A percentile compares a stretch with the other conserved stretches of the same genome.
Conservation (phyloP, 169 alveolate genomes). For the Eimeria acervulina region DNA sequence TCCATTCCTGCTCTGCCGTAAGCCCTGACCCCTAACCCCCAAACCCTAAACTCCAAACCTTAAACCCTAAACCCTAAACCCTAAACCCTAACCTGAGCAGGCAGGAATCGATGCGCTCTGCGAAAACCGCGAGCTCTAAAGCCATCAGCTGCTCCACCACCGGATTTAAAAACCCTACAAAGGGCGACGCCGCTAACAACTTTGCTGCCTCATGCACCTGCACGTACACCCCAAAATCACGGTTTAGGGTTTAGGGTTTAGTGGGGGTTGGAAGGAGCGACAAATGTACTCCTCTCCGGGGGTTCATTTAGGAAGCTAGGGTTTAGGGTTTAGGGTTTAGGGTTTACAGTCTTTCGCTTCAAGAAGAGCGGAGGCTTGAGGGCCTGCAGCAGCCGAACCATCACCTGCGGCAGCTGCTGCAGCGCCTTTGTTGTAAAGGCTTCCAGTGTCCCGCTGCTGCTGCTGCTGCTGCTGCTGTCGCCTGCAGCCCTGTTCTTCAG, state of each 20-base stretch:
- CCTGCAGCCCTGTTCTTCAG: slow-evolving; percentile 65
- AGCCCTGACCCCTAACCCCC: neutral
- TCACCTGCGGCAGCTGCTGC: slow-evolving; percentile 78
- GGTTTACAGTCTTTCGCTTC: slow-evolving; percentile 74
- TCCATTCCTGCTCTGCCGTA: too few relatives aligned
- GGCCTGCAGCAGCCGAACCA: slow-evolving; percentile 70
- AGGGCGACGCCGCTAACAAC: slow-evolving; percentile 68
- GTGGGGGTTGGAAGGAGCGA: neutral
- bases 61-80: slow-evolving; percentile 36
- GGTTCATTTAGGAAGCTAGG: neutral
- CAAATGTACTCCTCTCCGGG: neutral
- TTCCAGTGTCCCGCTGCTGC: slow-evolving; percentile 57
- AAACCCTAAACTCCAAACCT: neutral
- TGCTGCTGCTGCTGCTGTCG: slow-evolving; percentile 60
- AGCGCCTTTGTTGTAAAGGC: slow-evolving; percentile 54
- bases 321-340: slow-evolving; percentile 48
- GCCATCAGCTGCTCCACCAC: slow-evolving; percentile 59
- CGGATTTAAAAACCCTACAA: neutral
- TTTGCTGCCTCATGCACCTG: slow-evolving; percentile 80
- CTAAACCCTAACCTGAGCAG: slow-evolving; percentile 41
- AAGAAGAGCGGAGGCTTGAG: slow-evolving; percentile 71
- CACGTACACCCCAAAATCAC: neutral
- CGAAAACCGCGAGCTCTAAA: slow-evolving; percentile 14
- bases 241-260: slow-evolving; percentile 39
- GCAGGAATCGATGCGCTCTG: slow-evolving; percentile 32